Evolutionary conservation across 1,139 yeast species (phyloP), one percentile per base, ranked within the genome.

Genomic region (Yamadazyma triangularis): DNA sequence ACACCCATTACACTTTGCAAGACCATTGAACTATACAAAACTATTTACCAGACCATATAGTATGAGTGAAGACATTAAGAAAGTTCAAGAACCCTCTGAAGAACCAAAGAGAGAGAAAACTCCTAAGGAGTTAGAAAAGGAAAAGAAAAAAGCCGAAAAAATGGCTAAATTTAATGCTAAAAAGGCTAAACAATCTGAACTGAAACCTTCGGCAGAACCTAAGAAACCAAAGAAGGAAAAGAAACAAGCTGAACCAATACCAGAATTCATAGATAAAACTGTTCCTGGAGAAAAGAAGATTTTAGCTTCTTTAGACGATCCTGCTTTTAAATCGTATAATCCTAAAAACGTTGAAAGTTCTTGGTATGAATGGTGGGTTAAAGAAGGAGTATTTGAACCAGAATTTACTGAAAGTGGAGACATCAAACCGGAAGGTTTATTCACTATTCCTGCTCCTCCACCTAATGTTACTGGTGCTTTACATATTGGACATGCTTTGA

Each of bases 401-500:
- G 87, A 85, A 57, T 78, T 83, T 46, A 73, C 81, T 28, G 73
- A 64, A 34, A 79, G 79, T 46, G 97, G 96, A 29, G 64, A 80
- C 32, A 53, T 77, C 44, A 83, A 82, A 56, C 82, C 91, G 25
- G 89, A 79, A 54, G 97, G 97, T 44, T 57, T 70, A 15, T 91
- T 91, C 61, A 74, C 85, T 41, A 86, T 91, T 49, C 97, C 98
- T 25, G 94, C 96, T 15, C 98, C 98, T 28, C 99, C 99, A 41
- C 98, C 98, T 53, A 91, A 91, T 56, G 95, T 93, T 44, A 91
- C 99, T 28, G 98, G 99, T 66, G 96, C 97, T 32, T 74, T 91
- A 48, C 99, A 91, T 60, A 93, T 91, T 58, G 99, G 99, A 49
- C 98, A 93, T 60, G 98, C 97, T 19, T 75, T 91, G 56, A 93